A percentile compares a stretch with the other conserved stretches of the same genome.
These are phyloP conservation scores for Sporothrix pallida DNA, from an alignment of 2,329 filamentous ascomycete genomes.

Conservation along the genomic window DNA sequence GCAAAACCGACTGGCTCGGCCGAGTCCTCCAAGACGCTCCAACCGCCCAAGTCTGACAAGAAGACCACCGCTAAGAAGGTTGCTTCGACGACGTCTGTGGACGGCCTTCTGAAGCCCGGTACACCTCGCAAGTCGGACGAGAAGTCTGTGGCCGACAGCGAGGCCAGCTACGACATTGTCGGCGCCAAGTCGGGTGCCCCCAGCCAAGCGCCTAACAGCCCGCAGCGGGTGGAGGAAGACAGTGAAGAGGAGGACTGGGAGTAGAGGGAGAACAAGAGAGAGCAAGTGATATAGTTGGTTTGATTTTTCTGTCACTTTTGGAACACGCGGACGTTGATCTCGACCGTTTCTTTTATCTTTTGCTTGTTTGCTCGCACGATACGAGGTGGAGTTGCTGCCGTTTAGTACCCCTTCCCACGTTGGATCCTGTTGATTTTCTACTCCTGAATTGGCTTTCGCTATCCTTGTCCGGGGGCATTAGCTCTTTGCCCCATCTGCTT, in stretches of 20 bases:
- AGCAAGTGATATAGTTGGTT: conserved; percentile 36
- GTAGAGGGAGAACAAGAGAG: conserved; percentile 46
- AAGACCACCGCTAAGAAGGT: conserved; percentile 27
- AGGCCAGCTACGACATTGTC: conserved; percentile 94
- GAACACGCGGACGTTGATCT: background rate
- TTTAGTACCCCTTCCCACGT: conserved; percentile 1
- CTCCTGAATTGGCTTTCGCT: background rate
- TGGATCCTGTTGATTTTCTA: conserved; percentile 21
- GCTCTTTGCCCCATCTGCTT: background rate
- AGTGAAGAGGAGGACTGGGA: conserved; percentile 73
- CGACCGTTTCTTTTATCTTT: background rate
- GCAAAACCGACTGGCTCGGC: conserved; percentile 54
- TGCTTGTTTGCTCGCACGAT: conserved; percentile 13
- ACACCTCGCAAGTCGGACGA: conserved; percentile 77
- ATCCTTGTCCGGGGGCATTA: background rate
- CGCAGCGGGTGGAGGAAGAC: conserved; percentile 62
- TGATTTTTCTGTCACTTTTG: background rate
- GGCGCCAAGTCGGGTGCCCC: conserved; percentile 75
- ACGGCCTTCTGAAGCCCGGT: conserved; percentile 60
- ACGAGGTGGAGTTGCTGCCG: conserved; percentile 30
- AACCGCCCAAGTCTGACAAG: conserved; percentile 51
- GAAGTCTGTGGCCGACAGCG: conserved; percentile 89
- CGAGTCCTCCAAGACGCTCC: conserved; percentile 66
- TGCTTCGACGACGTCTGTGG: conserved; percentile 38
- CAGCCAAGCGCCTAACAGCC: conserved; percentile 76